Evolutionary conservation across 352 stramenopile genomes (phyloP).

Genomic region (Globisporangium yorkense): DNA sequence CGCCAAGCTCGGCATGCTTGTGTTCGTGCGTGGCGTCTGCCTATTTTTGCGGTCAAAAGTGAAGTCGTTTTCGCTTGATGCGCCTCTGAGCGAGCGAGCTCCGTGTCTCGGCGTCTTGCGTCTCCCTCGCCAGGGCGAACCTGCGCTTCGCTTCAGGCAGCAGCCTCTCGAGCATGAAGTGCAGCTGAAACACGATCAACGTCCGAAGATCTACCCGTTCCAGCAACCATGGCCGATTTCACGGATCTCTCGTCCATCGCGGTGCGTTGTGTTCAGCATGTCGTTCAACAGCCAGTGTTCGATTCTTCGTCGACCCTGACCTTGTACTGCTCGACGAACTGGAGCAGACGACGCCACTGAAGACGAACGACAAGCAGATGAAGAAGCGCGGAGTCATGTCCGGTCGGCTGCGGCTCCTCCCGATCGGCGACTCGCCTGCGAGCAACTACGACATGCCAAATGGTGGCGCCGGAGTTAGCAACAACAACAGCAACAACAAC

Average conservation of each 20-base stretch:
- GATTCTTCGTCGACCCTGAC: neutral
- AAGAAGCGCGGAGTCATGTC: slow-evolving; percentile 46
- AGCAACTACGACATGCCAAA: slow-evolving; percentile 20
- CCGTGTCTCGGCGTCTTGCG: neutral
- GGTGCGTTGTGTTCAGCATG: slow-evolving; percentile 1
- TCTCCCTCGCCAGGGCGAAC: neutral
- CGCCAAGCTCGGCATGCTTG: neutral
- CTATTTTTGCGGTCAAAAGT: neutral
- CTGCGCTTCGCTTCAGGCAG: neutral
- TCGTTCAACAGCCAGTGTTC: neutral
- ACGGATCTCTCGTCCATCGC: slow-evolving; percentile 48
- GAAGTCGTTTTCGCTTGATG: neutral
- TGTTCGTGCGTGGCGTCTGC: too few relatives aligned
- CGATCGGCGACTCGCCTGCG: slow-evolving; percentile 30
- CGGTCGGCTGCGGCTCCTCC: slow-evolving; percentile 42
- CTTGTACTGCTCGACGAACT: neutral
- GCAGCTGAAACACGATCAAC: neutral
- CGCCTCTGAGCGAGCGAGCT: neutral
- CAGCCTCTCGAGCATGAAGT: slow-evolving; percentile 7
- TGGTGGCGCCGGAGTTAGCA: slow-evolving; percentile 19
- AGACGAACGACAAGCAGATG: slow-evolving; percentile 25
- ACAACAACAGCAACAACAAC: slow-evolving; percentile 14
- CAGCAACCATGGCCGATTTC: slow-evolving; percentile 39
- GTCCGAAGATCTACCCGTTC: neutral
- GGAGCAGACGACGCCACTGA: slow-evolving; percentile 23